Conservation (phyloP, 331 rosid genomes). For the Stylosanthes scabra region DNA sequence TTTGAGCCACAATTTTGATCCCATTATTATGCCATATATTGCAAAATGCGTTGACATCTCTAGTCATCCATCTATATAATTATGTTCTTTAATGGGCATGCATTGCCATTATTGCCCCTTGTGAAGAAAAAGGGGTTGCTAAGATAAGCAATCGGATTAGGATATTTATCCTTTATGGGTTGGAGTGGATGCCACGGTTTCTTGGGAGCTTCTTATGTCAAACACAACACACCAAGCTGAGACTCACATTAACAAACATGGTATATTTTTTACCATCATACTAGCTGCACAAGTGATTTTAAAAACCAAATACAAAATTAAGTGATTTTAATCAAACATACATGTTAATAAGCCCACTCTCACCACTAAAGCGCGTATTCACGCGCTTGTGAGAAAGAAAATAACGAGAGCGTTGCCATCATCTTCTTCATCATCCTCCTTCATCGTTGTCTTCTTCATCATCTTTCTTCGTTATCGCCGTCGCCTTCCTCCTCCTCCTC, state of each 20-base stretch:
- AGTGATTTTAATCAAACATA: too few species aligned
- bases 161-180: conserved; percentile 27
- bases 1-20: background rate
- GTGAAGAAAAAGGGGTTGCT: conserved; percentile 26
- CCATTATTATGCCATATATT: background rate
- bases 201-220: conserved; percentile 40
- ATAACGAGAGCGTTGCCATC: too few species aligned
- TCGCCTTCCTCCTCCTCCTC: too few species aligned
- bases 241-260: conserved; percentile 32
- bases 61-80: background rate
- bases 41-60: background rate
- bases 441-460: too few species aligned
- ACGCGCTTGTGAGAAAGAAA: too few species aligned
- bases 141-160: conserved; percentile 26
- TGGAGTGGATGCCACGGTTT: conserved; percentile 40
- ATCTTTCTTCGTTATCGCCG: too few species aligned
- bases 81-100: conserved; percentile 21
- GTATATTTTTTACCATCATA: too few species aligned
- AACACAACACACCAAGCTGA: conserved; percentile 46
- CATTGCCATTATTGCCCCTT: conserved; percentile 32
- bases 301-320: too few species aligned
- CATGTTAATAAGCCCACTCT: too few species aligned
- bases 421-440: too few species aligned
- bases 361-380: too few species aligned
- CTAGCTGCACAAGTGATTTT: too few species aligned